Conservation (phyloP, 148 eudicot genomes). For the Beta vulgaris region DNA sequence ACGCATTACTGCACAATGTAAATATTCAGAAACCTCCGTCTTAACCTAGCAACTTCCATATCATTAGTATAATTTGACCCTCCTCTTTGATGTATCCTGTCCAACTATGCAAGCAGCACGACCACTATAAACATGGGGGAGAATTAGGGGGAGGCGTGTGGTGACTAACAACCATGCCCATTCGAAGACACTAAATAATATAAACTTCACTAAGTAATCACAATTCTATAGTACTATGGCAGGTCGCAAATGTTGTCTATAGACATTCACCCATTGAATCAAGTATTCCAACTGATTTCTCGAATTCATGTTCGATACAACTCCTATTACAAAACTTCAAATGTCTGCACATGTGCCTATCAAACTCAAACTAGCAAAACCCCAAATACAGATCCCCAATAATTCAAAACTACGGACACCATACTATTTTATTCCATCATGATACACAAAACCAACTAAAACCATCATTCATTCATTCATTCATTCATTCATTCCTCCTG, state of each 20-base stretch:
- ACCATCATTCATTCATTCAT: no score
- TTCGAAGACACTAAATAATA: no score
- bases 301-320: background rate
- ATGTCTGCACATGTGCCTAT: background rate
- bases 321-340: background rate
- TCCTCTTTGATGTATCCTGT: no score
- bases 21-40: background rate
- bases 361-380: background rate
- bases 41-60: background rate
- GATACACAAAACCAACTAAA: background rate
- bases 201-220: no score
- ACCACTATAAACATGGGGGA: no score
- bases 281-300: background rate
- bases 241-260: no score
- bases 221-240: no score
- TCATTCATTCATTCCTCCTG: no score
- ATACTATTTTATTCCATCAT: background rate
- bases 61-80: background rate
- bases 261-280: background rate
- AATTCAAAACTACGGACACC: background rate
- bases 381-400: background rate
- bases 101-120: no score
- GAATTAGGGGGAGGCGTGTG: no score
- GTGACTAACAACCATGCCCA: no score
- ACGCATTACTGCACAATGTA: background rate